Conservation (phyloP, 371 early-diverging fungal genomes). For the Conidiobolus coronatus region DNA sequence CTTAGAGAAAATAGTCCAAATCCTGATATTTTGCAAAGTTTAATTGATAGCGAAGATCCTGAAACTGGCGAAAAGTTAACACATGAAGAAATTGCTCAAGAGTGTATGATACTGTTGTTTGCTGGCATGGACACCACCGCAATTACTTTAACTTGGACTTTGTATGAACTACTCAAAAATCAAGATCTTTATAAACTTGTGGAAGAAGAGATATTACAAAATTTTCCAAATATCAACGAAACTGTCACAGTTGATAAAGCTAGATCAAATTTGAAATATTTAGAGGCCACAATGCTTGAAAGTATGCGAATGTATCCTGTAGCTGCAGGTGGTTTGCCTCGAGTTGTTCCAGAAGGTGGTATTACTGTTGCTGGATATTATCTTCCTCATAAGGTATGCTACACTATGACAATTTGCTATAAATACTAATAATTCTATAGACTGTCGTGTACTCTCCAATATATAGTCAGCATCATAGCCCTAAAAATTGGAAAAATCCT, state of each 20-base stretch:
- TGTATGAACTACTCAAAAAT: conserved; percentile 6
- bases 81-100: conserved; percentile 6
- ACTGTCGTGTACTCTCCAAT: too few relatives aligned
- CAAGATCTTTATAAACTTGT: conserved; percentile 5
- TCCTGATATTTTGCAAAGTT: conserved; percentile 8
- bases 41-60: conserved; percentile 6
- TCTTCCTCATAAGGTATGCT: conserved; percentile 2
- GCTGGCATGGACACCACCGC: conserved; percentile 11
- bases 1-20: background rate
- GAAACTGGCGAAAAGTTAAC: conserved; percentile 5
- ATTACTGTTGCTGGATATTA: conserved; percentile 5
- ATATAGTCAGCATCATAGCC: background rate
- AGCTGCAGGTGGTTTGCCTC: conserved; percentile 5
- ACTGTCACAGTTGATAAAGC: conserved; percentile 5
- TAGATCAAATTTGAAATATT: conserved; percentile 10
- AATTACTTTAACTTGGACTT: conserved; percentile 7
- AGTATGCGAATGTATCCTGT: conserved; percentile 10
- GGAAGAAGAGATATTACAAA: conserved; percentile 2
- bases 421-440: too few relatives aligned
- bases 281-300: conserved; percentile 12
- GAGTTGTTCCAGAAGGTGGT: conserved; percentile 4
- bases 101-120: conserved; percentile 7
- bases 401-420: too few relatives aligned
- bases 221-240: background rate
- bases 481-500: background rate